These are phyloP conservation scores for Picochlorum sp. DNA, from an alignment of 139 green algal genomes.

Conservation along the genomic window DNA sequence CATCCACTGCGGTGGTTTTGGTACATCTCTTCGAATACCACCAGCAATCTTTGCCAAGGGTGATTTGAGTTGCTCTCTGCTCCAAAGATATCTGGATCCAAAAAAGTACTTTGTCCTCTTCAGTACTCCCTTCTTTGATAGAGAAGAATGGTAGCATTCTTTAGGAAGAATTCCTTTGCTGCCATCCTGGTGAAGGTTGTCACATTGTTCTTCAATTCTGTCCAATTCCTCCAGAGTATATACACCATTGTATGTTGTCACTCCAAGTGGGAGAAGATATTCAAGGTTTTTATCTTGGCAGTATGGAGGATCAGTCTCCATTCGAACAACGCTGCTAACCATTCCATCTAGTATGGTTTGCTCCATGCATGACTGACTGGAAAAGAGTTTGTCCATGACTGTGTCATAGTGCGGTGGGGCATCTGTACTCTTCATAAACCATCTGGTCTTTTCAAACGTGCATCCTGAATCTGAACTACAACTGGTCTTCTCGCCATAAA, in stretches of 20 bases:
- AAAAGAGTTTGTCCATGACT: background rate
- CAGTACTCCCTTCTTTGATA: constrained; percentile 17
- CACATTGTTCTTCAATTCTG: constrained; percentile 33
- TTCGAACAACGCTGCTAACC: background rate
- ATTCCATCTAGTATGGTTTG: background rate
- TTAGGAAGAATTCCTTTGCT: constrained; percentile 27
- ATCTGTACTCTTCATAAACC: background rate
- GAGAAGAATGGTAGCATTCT: constrained; percentile 41
- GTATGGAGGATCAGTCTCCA: background rate
- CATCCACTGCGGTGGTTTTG: constrained; percentile 37
- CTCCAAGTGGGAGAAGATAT: constrained; percentile 40
- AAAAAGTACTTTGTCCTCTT: constrained; percentile 74
- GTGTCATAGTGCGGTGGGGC: background rate
- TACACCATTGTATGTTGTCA: constrained; percentile 49
- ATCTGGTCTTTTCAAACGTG: background rate
- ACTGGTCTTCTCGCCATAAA: constrained; percentile 16
- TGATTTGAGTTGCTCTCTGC: constrained; percentile 44
- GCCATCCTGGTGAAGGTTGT: constrained; percentile 26
- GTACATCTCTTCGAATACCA: constrained; percentile 57
- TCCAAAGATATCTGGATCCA: constrained; percentile 63
- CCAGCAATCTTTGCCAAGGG: constrained; percentile 28
- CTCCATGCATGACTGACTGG: background rate
- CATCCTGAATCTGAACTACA: background rate
- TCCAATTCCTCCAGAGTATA: constrained; percentile 35
- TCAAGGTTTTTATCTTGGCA: background rate